Conservation (phyloP, 73 alveolate species). For the Tetrahymena malaccensis region DNA sequence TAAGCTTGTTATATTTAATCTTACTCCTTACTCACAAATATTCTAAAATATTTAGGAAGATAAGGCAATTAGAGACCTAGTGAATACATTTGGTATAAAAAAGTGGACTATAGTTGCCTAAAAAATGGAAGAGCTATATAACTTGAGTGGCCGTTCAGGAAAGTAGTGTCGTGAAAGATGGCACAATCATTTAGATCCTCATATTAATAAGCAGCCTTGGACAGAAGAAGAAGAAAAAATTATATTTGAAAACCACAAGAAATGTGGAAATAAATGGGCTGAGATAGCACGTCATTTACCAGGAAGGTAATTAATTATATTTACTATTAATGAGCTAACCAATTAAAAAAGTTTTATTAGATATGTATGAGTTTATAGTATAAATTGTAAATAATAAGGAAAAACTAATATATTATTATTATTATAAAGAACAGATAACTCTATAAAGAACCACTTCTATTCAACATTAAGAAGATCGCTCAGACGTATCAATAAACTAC, state of each 20-base stretch:
- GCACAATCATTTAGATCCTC: conserved; percentile 95
- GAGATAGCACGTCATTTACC: conserved; percentile 42
- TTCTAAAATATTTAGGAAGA: conserved; percentile 50
- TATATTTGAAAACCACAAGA: conserved; percentile 79
- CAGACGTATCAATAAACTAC: conserved; percentile 34
- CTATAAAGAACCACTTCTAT: conserved; percentile 71
- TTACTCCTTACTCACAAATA: neutral
- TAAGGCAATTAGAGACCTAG: conserved; percentile 64
- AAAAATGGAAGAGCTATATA: conserved; percentile 50
- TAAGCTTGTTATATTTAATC: neutral
- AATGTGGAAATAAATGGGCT: conserved; percentile 93
- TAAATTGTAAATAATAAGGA: neutral
- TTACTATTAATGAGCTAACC: neutral
- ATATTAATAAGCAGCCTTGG: conserved; percentile 83
- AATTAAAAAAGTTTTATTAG: no score
- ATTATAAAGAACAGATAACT: conserved; percentile 54
- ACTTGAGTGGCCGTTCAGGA: conserved; percentile 74
- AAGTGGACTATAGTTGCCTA: conserved; percentile 78
- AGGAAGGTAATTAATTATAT: neutral
- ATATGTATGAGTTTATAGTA: neutral
- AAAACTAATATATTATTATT: neutral
- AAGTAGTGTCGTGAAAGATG: conserved; percentile 96
- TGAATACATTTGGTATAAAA: conserved; percentile 60
- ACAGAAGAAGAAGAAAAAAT: conserved; percentile 87
- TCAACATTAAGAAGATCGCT: conserved; percentile 61